Percentiles rank a stretch among this genome's conserved stretches.
These are phyloP conservation scores for Aspergillus bridgeri DNA, from an alignment of 495 filamentous ascomycete species.

Conservation along the genomic window DNA sequence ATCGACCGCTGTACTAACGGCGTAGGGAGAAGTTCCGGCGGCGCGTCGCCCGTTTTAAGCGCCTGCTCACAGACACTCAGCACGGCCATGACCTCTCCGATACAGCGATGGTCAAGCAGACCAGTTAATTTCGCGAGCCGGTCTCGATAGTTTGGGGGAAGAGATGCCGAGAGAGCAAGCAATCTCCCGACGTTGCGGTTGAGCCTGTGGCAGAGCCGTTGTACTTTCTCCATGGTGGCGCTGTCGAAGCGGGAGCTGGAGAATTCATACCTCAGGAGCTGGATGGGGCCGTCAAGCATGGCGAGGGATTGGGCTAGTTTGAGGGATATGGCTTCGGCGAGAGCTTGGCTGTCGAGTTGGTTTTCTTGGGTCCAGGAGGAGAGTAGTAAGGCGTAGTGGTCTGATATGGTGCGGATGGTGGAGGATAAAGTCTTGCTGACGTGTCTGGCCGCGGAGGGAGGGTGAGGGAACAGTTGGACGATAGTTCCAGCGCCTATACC, in stretches of 20 bases:
- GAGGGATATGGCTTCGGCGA: slow-evolving; percentile 34
- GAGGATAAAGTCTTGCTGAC: slow-evolving; percentile 40
- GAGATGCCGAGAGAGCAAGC: slow-evolving; percentile 31
- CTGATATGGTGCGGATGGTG: slow-evolving; percentile 34
- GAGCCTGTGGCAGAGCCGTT: slow-evolving; percentile 33
- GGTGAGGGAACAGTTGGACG: slow-evolving; percentile 41
- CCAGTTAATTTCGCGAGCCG: slow-evolving; percentile 28
- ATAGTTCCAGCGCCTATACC: slow-evolving; percentile 37
- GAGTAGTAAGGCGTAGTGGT: slow-evolving; percentile 45
- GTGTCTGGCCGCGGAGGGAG: slow-evolving; percentile 41
- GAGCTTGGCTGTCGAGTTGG: slow-evolving; percentile 19
- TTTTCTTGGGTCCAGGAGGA: slow-evolving; percentile 33
- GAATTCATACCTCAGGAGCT: slow-evolving; percentile 36
- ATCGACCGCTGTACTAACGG: slow-evolving; percentile 35
- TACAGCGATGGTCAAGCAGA: slow-evolving; percentile 35
- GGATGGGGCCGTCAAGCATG: slow-evolving; percentile 30
- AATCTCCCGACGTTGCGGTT: slow-evolving; percentile 36
- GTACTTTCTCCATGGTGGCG: slow-evolving; percentile 29
- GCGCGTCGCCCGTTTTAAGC: slow-evolving; percentile 39
- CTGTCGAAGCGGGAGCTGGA: slow-evolving; percentile 43
- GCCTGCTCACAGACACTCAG: slow-evolving; percentile 38
- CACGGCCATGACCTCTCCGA: slow-evolving; percentile 44
- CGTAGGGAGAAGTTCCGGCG: slow-evolving; percentile 41
- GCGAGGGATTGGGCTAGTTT: slow-evolving; percentile 31
- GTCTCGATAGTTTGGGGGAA: slow-evolving; percentile 29